Conservation (phyloP, 805 yeast species). For the Cyberlindnera petersonii region DNA sequence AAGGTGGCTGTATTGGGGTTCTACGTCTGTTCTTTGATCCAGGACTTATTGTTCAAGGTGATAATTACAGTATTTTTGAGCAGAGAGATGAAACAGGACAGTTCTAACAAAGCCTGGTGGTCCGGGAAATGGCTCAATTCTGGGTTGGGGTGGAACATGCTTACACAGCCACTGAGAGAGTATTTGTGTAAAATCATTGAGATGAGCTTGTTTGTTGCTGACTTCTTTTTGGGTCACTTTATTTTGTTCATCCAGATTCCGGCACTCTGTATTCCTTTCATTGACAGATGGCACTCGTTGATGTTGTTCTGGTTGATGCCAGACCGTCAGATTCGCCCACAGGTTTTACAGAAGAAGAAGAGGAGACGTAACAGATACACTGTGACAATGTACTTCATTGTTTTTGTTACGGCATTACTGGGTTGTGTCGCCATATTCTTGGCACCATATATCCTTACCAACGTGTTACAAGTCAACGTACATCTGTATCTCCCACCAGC, state of each 20-base stretch:
- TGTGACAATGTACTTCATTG: slow-evolving; percentile 32
- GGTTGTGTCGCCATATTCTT: slow-evolving; percentile 34
- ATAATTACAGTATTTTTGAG: slow-evolving; percentile 44
- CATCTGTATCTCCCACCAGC: slow-evolving; percentile 38
- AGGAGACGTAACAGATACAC: slow-evolving; percentile 36
- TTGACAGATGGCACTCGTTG: slow-evolving; percentile 55
- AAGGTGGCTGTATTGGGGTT: slow-evolving; percentile 53
- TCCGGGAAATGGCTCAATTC: slow-evolving; percentile 61
- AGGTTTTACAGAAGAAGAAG: slow-evolving; percentile 41
- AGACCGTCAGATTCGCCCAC: slow-evolving; percentile 43
- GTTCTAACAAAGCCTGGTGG: slow-evolving; percentile 65
- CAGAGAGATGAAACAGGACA: slow-evolving; percentile 52
- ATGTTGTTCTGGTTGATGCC: slow-evolving; percentile 60
- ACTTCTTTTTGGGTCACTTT: slow-evolving; percentile 49
- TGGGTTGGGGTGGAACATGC: slow-evolving; percentile 49
- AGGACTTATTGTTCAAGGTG: slow-evolving; percentile 46
- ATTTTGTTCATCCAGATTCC: slow-evolving; percentile 52
- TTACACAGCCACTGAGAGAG: slow-evolving; percentile 58
- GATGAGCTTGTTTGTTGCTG: slow-evolving; percentile 52
- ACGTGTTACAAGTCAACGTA: slow-evolving; percentile 37
- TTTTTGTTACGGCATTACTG: slow-evolving; percentile 33
- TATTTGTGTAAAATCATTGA: slow-evolving; percentile 54
- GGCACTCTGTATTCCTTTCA: slow-evolving; percentile 49
- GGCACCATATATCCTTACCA: slow-evolving; percentile 36
- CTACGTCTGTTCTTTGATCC: slow-evolving; percentile 43